Evolutionary conservation across 371 early-diverging fungal species (phyloP).

Genomic region (Blastocladiella emersonii): DNA sequence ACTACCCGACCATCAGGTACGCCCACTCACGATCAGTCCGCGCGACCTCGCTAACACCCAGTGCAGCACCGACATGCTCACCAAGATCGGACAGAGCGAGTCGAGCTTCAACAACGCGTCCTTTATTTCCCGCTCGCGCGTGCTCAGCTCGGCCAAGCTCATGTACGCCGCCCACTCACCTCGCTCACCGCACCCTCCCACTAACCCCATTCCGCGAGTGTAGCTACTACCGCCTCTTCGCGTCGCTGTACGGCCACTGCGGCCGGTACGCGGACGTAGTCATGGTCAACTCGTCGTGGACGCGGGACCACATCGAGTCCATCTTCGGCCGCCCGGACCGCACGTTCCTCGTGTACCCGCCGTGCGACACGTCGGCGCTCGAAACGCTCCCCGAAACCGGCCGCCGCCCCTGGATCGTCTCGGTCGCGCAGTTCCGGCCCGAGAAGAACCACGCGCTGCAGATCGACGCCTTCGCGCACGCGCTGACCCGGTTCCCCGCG

Average conservation of each 20-base stretch:
- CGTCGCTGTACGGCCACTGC: conserved; percentile 52
- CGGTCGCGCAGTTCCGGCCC: conserved; percentile 90
- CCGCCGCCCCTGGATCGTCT: conserved; percentile 49
- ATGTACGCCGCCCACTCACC: conserved; percentile 33
- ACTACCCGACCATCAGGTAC: conserved; percentile 86
- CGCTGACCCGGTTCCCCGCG: conserved; percentile 14
- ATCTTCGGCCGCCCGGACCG: conserved; percentile 45
- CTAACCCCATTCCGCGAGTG: not conserved
- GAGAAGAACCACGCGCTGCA: conserved; percentile 87
- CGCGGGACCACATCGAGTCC: conserved; percentile 64
- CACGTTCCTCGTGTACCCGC: conserved; percentile 73
- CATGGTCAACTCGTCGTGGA: conserved; percentile 91
- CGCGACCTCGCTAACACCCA: not conserved
- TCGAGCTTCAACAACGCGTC: conserved; percentile 49
- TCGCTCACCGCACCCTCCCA: not conserved
- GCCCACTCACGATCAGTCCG: not conserved
- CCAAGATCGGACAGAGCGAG: conserved; percentile 51
- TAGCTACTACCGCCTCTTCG: conserved; percentile 68
- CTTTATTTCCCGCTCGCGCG: conserved; percentile 30
- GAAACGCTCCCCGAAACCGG: conserved; percentile 26
- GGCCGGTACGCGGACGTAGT: conserved; percentile 67
- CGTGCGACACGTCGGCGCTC: conserved; percentile 69
- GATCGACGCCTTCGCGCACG: conserved; percentile 46
- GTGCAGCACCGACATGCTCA: conserved; percentile 76
- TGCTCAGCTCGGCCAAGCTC: conserved; percentile 51